Base-by-base conservation (phyloP, 192 early-diverging fungal genomes). In the Linnemannia zychae region DNA sequence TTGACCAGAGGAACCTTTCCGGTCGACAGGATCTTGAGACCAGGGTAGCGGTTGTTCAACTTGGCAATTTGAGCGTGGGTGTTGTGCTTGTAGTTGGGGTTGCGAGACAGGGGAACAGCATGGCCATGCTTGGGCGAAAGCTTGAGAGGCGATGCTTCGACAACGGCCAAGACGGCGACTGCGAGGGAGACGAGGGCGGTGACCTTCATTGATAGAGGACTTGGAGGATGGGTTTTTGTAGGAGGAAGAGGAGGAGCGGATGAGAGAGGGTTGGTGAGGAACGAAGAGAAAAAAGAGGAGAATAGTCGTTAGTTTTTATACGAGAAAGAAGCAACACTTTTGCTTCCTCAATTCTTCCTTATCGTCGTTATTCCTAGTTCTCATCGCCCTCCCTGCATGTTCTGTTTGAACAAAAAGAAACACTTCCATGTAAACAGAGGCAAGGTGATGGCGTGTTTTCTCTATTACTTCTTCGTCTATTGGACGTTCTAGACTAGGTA, bases 1-100 rank as follows among this genome's bases (percentile, higher is more conserved):
- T 89, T 82, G 47, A 77, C 82, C 49, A 89, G 71, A 31, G 79
- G 67, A 4, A 75, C 73, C 22, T 13, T 34, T 24, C 79, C 79
- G 5, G 79, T 47, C 9, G 73, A 46, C 20, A 37, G 53, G 57
- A 75, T 75, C 36, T 65, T 60, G 38, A 44, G 20, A 11, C 53
- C 57, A 65, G 73, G 53, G 57, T 77, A 77, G 40, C 76, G 76
- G 6, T 48, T 50, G 48, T 69, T 50, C 67, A 78, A 38, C 17
- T 78, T 78, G 52, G 31, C 40, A n/a, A 78, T 78, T 53, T 78
- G 77, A 4, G 53, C 68, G 1, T 68, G 37, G 1, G 69, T 71
- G 70, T 78, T 78, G 52, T 71, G 67, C 52, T 63, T 71, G 69
- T 47, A 70, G 69, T 72, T n/a, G 24, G 63, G 44, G 53, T 78